Evolutionary conservation across 2,329 filamentous ascomycete genomes (phyloP), one percentile per base, ranked within the genome.

Genomic region (Cordyceps fumosorosea): DNA sequence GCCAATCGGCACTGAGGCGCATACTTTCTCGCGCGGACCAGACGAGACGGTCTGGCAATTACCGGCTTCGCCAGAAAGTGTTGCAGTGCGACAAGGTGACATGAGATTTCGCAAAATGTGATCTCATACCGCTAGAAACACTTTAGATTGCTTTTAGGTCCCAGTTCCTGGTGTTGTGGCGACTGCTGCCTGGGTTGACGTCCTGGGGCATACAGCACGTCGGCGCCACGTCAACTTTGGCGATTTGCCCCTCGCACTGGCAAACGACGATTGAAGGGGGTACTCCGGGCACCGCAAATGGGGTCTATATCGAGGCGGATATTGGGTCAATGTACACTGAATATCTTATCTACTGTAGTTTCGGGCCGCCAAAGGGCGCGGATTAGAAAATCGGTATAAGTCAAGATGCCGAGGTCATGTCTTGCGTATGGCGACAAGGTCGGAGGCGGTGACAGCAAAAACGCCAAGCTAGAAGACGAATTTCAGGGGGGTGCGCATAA

Each of bases 361-460:
- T 51, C 7, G 16, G 18, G 48, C 14, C 12, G n/a, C n/a, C n/a
- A 18, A 14, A 22, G n/a, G 18, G 34, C 22, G 3, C 20, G 12
- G 37, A 18, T 34, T 34, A 29, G 34, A 45, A 60, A 53, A 44
- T 34, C 57, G 57, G 57, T 60, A 60, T 60, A 60, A 60, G 57
- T 60, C 57, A 60, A 60, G n/a, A 44, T 58, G 45, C 32, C 48
- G 48, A 53, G 37, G 24, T 11, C 12, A 12, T 60, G 48, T 45
- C 45, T 20, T 53, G 57, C 32, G 20, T 34, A 16, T 20, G 57
- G 18, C 34, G 24, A 26, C 57, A 37, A 34, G 57, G 48, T 60
- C 57, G 37, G 34, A 44, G 22, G 57, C 57, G 57, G 47, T 42
- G 48, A 45, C 22, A 4, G 32, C 8, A 22, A 18, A 37, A 52